Evolutionary conservation across 148 eudicot genomes (phyloP), one percentile per base, ranked within the genome.

Genomic region (Limonium bicolor): DNA sequence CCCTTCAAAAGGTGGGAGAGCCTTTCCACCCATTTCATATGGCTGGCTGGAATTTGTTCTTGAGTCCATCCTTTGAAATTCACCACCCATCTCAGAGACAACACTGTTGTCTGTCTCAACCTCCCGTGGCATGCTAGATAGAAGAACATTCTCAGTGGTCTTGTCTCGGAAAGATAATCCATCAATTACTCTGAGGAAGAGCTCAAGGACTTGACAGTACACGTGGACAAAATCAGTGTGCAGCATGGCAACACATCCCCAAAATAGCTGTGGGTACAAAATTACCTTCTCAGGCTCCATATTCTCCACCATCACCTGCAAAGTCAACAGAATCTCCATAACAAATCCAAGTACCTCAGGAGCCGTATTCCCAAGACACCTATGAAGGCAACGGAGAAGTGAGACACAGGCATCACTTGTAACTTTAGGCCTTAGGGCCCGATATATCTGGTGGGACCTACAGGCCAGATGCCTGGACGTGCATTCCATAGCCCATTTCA

Each of bases 171-270:
- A 90, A 5, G 99, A 85, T 52, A 85, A 58, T 17, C 99, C 84
- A 35, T 78, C 93, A 47, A 90, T 85, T 18, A 90, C 94, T n/a
- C 88, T 82, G 46, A 76, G 78, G 63, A 90, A 85, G 24, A 90
- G 88, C 75, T 90, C 99, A 1, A 90, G 99, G 25, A 81, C 95
- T 65, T 90, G 99, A 63, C 99, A 85, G 65, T 85, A 90, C 20
- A 90, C 95, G 21, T 90, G 99, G 50, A 90, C 92, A 40, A 90
- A 90, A 21, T 90, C 99, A 4, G 99, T 85, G 59, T 90, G 99
- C 95, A 90, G 80, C 94, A 90, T 78, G 43, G 95, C 99, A 14
- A 90, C 88, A 58, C 99, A 90, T 1, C 99, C 99, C 99, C 99
- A 90, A 63, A 90, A 90, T 50, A 90, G 99, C 73, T 90, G 99